Base-by-base conservation (phyloP, 768 basidiomycete genomes). In the Boletus tylopilopsis region DNA sequence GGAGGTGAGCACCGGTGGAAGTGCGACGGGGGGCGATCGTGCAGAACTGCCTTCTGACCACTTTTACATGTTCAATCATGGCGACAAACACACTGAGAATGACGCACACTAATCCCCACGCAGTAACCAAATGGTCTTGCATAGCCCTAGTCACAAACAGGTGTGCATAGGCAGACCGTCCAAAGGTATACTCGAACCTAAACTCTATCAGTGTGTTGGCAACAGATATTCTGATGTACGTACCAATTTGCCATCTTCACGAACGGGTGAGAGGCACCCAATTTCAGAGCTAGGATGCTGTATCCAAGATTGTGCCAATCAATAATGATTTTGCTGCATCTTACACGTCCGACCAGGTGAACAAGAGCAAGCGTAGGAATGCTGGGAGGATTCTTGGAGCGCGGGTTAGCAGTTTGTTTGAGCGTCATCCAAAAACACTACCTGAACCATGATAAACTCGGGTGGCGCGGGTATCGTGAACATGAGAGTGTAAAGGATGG, bases 221-320 rank as follows among this genome's bases (percentile, higher is more conserved):
- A 12, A 16, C 10, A 22, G 11, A 35, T 13, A 30, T 33, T 37
- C 16, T 25, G n/a, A 6, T 6, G 27, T 22, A 18, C 68, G n/a
- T 56, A 95, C 95, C 78, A 78, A 70, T 80, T 81, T 0, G 91
- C 87, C 19, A 95, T 63, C 55, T 67, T 76, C 34, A 95, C 91
- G 53, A 94, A 75, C 0, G 75, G 66, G 63, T 93, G 89, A 0
- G 67, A 64, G 2, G 73, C 50, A 0, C 92, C 89, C n/a, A 94
- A 71, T 58, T 82, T 86, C 55, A 99, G 68, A 1, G 87, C 87
- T 41, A 99, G 79, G 39, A 98, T 93, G 55, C 84, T 95, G 65
- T 92, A 94, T 16, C 96, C 96, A 22, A 95, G 79, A 67, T 99
- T 99, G 66, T 99, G 96, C 96, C 96, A 99, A 70, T 99, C 96